These are phyloP conservation scores for Ploettnerulaceae sp. DNA, from an alignment of 2,329 filamentous ascomycete genomes.

Conservation along the genomic window DNA sequence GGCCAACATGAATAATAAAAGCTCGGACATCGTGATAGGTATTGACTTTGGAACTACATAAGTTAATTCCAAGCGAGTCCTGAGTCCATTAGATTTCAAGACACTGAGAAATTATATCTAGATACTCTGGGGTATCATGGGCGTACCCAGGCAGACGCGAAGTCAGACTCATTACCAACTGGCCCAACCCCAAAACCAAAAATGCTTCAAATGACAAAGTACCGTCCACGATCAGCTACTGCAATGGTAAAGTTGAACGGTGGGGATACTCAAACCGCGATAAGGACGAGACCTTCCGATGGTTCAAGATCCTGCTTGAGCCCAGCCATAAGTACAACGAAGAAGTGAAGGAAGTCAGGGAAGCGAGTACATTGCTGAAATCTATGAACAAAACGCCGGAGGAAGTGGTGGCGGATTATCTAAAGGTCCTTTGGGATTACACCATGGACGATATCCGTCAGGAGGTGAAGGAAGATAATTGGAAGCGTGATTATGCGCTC, in stretches of 20 bases:
- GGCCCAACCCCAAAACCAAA: no score
- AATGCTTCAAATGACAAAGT: conserved; percentile 4
- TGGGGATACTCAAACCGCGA: conserved; percentile 1
- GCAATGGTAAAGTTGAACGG: not conserved
- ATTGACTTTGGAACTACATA: conserved; percentile 11
- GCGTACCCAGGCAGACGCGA: not conserved
- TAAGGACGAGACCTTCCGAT: not conserved
- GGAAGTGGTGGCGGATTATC: conserved; percentile 4
- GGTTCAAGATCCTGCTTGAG: conserved; percentile 1
- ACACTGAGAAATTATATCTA: no score
- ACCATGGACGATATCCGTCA: no score
- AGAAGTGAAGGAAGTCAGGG: not conserved
- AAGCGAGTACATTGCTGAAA: not conserved
- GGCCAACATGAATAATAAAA: no score
- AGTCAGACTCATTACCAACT: no score
- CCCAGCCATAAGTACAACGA: not conserved
- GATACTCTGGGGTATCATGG: not conserved
- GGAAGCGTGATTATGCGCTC: no score
- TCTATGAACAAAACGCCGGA: not conserved
- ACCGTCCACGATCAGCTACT: not conserved
- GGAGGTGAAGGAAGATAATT: no score
- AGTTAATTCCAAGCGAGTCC: no score
- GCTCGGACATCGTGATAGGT: conserved; percentile 2
- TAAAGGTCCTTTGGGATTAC: not conserved
- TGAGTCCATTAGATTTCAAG: no score